phyloP scores from a whole-genome alignment of 75 land plant genomes.

The Gnetum montanum region DNA sequence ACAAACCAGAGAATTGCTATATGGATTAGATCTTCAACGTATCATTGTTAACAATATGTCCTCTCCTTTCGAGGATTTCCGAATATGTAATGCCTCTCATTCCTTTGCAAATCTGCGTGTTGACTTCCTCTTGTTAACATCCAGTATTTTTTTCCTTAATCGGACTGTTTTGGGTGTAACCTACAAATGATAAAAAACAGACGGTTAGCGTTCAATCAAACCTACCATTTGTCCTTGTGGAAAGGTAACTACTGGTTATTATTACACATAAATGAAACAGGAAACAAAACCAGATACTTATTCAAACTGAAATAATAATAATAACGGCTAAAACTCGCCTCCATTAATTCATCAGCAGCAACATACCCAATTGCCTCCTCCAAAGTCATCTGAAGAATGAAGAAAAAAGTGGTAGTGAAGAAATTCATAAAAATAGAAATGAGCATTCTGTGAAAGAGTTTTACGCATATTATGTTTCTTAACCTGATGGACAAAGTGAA shows the following conservation, averaged over 20 bases:
- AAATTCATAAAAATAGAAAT: background rate
- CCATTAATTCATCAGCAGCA: slow-evolving; percentile 92
- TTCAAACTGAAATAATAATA: background rate
- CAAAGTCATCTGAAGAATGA: slow-evolving; percentile 60
- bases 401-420: no score
- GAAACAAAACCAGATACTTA: no score
- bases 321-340: slow-evolving; percentile 28
- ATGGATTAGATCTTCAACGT: no score
- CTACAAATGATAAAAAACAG: slow-evolving; percentile 38
- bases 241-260: background rate
- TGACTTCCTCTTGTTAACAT: slow-evolving; percentile 66
- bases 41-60: no score
- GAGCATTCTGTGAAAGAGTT: no score
- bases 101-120: slow-evolving; percentile 60
- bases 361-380: slow-evolving; percentile 99
- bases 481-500: no score
- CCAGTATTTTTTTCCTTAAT: slow-evolving; percentile 78
- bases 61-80: no score
- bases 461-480: no score
- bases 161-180: slow-evolving; percentile 92
- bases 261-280: background rate
- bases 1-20: no score
- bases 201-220: no score
- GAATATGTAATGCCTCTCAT: no score
- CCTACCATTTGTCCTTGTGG: background rate